A percentile compares a stretch with the other conserved stretches of the same genome.
These are phyloP conservation scores for Osmozyma mogii DNA, from an alignment of 805 yeast species.

Conservation along the genomic window DNA sequence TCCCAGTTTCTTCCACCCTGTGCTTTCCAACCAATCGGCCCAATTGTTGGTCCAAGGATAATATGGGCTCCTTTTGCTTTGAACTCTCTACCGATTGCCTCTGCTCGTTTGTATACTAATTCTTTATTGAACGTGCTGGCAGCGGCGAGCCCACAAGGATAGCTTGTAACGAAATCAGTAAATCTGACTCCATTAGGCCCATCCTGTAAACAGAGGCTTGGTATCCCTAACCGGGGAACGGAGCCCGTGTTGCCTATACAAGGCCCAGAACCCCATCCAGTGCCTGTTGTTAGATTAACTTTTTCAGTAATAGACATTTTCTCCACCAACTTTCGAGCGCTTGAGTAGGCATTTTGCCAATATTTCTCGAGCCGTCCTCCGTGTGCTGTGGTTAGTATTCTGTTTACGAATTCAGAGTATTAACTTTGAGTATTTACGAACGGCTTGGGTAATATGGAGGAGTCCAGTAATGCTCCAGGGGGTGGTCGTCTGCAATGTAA, in stretches of 20 bases:
- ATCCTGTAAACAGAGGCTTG: constrained; percentile 52
- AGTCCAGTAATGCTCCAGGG: constrained; percentile 19
- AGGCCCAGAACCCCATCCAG: constrained; percentile 57
- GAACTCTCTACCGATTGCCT: constrained; percentile 50
- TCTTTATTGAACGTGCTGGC: constrained; percentile 51
- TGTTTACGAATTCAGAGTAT: too few relatives aligned
- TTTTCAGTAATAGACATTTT: constrained; percentile 52
- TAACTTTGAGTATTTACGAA: constrained; percentile 17
- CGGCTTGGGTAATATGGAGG: constrained; percentile 31
- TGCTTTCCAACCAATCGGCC: constrained; percentile 56
- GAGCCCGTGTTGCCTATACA: constrained; percentile 57
- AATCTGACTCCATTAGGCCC: constrained; percentile 55
- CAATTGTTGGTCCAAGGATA: constrained; percentile 49
- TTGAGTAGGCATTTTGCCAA: constrained; percentile 52
- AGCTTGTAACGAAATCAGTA: constrained; percentile 48
- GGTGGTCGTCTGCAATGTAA: constrained; percentile 20
- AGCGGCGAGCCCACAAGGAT: constrained; percentile 52
- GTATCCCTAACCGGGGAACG: constrained; percentile 46
- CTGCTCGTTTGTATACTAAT: constrained; percentile 44
- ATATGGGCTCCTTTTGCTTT: constrained; percentile 48
- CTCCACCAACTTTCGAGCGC: constrained; percentile 47
- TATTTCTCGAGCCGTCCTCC: constrained; percentile 43
- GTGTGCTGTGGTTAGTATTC: constrained; percentile 17
- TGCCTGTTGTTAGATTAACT: constrained; percentile 56
- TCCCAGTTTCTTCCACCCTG: constrained; percentile 64